Base-by-base conservation (phyloP, 768 basidiomycete species). In the Grammothele lineata region DNA sequence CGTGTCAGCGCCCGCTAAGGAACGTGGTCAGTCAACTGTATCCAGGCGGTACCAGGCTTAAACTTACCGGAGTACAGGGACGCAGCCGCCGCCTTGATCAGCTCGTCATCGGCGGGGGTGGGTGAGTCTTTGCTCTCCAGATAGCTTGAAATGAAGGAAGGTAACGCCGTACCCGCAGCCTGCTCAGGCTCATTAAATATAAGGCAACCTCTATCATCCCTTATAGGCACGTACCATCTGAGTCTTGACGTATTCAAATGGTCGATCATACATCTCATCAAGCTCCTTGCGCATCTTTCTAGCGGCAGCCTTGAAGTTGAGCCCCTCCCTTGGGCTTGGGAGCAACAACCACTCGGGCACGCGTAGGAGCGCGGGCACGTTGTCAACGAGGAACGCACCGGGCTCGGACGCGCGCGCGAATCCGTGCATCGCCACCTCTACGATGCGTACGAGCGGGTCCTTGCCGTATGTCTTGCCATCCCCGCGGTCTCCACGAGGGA, bases 271-370 rank as follows among this genome's bases (percentile, higher is more conserved):
- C 58, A 63, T 62, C 26, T 43, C 40, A 10, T 47, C 45, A 1
- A 58, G 37, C 18, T 51, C 47, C 15, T 23, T 24, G 10, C 50
- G 37, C 51, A 47, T 47, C 42, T 36, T 12, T 10, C 38, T 34
- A 22, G 51, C 47, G 34, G 46, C 35, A 12, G 49, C 50, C 40
- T 51, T 51, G 44, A 59, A 57, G n/a, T n/a, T n/a, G n/a, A n/a
- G n/a, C n/a, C n/a, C n/a, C n/a, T n/a, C n/a, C 17, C 55, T 46
- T 4, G 59, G 55, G 10, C 57, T 52, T 11, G 57, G 60, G 18
- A n/a, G n/a, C n/a, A 55, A 37, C 14, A 70, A 43, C 73, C 72
- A 74, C 4, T 60, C 39, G 2, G 72, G 72, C 11, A 72, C 50
- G 24, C 68, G 55, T 40, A 56, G 61, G 19, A 73, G 45, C 2